Conservation (phyloP, 2,329 filamentous ascomycete genomes). For the Penicillium sp. region DNA sequence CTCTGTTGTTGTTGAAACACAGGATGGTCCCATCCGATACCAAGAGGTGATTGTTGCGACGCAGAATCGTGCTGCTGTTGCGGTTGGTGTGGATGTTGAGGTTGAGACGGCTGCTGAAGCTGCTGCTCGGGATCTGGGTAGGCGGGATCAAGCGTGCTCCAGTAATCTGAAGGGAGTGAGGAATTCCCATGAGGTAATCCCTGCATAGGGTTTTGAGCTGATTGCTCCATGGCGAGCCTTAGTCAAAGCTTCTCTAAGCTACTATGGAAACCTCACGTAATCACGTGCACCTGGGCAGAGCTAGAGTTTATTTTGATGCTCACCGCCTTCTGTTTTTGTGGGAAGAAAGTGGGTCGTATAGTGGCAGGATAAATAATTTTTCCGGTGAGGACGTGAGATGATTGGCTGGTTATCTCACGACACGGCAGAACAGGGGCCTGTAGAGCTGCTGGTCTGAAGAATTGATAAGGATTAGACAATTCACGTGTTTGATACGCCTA, state of each 20-base stretch:
- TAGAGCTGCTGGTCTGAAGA: slow-evolving; percentile 9
- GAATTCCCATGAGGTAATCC: slow-evolving; percentile 29
- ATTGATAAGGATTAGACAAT: slow-evolving; percentile 15
- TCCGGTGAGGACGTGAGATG: not conserved
- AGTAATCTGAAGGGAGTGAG: slow-evolving; percentile 37
- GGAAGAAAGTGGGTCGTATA: not conserved
- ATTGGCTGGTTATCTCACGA: slow-evolving; percentile 6
- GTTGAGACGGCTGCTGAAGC: slow-evolving; percentile 27
- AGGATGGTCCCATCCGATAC: slow-evolving; percentile 40
- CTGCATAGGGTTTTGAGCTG: slow-evolving; percentile 30
- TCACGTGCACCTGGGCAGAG: slow-evolving; percentile 11
- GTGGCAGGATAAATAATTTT: not conserved
- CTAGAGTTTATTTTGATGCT: not conserved
- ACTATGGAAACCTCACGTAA: slow-evolving; percentile 3
- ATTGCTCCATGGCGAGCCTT: slow-evolving; percentile 35
- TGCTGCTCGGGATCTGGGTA: slow-evolving; percentile 29
- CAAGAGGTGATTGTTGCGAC: slow-evolving; percentile 29
- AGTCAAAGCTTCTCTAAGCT: slow-evolving; percentile 7
- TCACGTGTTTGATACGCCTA: slow-evolving; percentile 9
- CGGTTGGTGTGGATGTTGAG: slow-evolving; percentile 18
- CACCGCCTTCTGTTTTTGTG: slow-evolving; percentile 13
- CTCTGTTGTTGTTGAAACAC: slow-evolving; percentile 33
- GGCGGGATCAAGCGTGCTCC: slow-evolving; percentile 36
- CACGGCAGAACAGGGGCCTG: slow-evolving; percentile 7
- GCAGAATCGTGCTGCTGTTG: slow-evolving; percentile 23